These are phyloP conservation scores for Elsinoe perseae DNA, from an alignment of 2,329 filamentous ascomycete species.

Conservation along the genomic window DNA sequence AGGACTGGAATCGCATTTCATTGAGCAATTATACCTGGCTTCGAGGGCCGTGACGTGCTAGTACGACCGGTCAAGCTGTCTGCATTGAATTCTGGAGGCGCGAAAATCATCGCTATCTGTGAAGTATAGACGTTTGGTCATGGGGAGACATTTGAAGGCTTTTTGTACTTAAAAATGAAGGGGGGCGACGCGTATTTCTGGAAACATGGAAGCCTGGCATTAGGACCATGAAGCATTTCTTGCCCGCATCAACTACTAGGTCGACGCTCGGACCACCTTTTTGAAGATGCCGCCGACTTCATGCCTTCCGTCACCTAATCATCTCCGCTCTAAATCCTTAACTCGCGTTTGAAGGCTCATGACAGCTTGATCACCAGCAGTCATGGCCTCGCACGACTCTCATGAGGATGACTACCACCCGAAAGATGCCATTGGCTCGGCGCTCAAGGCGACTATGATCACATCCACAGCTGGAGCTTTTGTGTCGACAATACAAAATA, in stretches of 20 bases:
- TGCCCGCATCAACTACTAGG: conserved; percentile 3
- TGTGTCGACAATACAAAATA: conserved; percentile 75
- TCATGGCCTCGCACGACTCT: conserved; percentile 23
- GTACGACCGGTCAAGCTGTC: conserved; percentile 1
- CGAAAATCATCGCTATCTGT: conserved; percentile 11
- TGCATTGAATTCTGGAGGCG: conserved; percentile 12
- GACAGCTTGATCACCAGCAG: conserved; percentile 13
- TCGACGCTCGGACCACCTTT: conserved; percentile 9
- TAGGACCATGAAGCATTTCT: conserved; percentile 6
- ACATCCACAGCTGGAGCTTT: conserved; percentile 62
- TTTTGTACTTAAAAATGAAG: not conserved
- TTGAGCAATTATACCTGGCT: conserved; percentile 1
- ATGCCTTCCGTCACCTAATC: conserved; percentile 7
- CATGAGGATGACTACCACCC: conserved; percentile 55
- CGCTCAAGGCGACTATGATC: conserved; percentile 56
- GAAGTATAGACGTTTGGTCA: not conserved
- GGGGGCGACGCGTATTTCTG: not conserved
- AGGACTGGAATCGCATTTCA: not conserved
- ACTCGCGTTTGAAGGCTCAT: conserved; percentile 18
- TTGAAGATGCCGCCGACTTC: conserved; percentile 15
- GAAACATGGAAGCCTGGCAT: conserved; percentile 13
- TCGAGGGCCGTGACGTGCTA: not conserved
- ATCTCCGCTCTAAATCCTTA: conserved; percentile 11
- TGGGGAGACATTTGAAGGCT: not conserved
- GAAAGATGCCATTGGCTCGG: conserved; percentile 63